Base-by-base conservation (phyloP, 2,329 filamentous ascomycete genomes). In the Neocucurbitaria cava region DNA sequence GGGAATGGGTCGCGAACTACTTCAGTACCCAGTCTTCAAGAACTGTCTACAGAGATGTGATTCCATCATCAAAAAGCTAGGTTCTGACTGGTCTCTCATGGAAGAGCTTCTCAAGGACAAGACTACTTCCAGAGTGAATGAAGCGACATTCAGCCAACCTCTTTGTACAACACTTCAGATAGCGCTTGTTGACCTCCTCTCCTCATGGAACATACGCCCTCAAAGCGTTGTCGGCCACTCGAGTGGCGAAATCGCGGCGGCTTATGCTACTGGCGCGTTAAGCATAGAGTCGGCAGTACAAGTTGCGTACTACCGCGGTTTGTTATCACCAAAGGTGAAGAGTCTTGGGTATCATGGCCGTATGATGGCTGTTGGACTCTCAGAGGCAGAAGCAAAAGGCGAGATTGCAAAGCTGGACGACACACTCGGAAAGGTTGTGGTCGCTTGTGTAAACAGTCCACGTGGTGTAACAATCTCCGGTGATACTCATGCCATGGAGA, bases 391-490 rank as follows among this genome's bases (percentile, higher is more conserved):
- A 18, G 56, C 52, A 2, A 49, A 36, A 2, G 20, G 20, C 3
- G 41, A 52, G 13, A 49, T 64, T 23, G 28, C 40, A 11, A 33
- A 42, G 5, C 30, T 58, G n/a, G 31, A 20, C 26, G 23, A 52
- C 20, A 20, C 31, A 0, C 69, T 72, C 65, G 51, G 61, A 1
- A 46, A 62, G 23, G 56, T 46, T 15, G 43, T 44, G 8, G 46
- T 70, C 10, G 71, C 71, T 6, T 72, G 68, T 39, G 54, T 70
- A 42, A 83, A 83, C 58, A 75, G 73, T 24, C 73, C 78, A 0
- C 45, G 56, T 0, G 78, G 74, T 31, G 66, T 81, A 1, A 83
- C 81, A 0, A 33, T 82, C 0, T 81, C 79, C 7, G 81, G 81
- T 0, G 76, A 81, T 51, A 51, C 35, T 0, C 65, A 71, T 48